Base-by-base conservation (phyloP, 164 flowering plant genomes). In the Litsea cubeba region DNA sequence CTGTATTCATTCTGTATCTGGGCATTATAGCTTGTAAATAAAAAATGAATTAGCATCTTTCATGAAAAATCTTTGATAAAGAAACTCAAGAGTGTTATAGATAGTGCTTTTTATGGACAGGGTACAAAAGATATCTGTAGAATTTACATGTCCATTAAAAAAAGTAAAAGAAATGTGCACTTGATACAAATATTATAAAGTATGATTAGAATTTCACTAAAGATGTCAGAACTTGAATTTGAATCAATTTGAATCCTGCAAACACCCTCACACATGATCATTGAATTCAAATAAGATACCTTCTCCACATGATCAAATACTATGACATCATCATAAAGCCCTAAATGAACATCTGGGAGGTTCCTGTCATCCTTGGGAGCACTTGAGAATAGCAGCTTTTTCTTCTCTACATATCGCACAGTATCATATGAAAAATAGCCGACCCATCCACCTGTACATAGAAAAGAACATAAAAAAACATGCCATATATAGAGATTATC, bases 401-500 rank as follows among this genome's bases (percentile, higher is more conserved):
- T 94, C 85, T 82, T 89, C 86, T 95, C 99, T 50, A 84, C 92
- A 74, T 90, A 93, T 0, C 98, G 91, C 72, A 96, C 91, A 12
- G 97, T 90, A 76, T 96, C 99, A 82, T 96, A 96, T 32, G 97
- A 93, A 78, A 96, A 93, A 76, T 88, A 96, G 25, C 98, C 98
- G 35, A 91, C 97, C 98, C 98, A 93, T 25, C 99, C 99, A 83
- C 99, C 98, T 95, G 85, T 22, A 28, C 76, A 87, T 54, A 57
- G 20, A 17, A 50, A 75, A 50, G 25, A 74, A 10, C 58, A 64
- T 20, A n/a, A 10, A 57, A 57, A 25, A 40, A 40, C 8, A 40
- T 6, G 46, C 46, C 46, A 40, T 8, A 0, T 0, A 40, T 40
- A 23, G 35, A 57, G 24, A 65, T 63, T 30, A 30, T 18, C 46